Evolutionary conservation across 257 asterid genomes (phyloP), one percentile per base, ranked within the genome.

Genomic region (Fraxinus americana): DNA sequence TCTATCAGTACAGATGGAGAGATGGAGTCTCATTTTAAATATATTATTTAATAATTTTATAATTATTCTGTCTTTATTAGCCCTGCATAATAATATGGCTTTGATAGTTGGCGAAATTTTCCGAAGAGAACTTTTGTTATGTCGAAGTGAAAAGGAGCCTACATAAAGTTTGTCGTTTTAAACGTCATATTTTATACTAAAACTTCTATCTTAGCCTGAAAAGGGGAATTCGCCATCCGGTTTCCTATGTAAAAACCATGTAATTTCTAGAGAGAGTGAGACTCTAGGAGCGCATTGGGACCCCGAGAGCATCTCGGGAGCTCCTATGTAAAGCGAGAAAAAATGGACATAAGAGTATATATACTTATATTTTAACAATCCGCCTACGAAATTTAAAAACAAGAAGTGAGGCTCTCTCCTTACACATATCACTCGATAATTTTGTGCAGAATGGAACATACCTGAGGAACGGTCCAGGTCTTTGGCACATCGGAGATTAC

Each of bases 401-500:
- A 17, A 52, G 17, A 52, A 52, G 65, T 1, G 23, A 7, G 65
- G 11, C 4, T 54, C 65, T n/a, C 65, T 17, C 27, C 25, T 7
- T 25, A 54, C 23, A 17, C 27, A 7, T 6, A n/a, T n/a, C 4
- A 57, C 66, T 57, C 6, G 29, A 57, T 57, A 57, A 61, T 61
- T 25, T 25, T 63, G 14, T 83, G 88, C 90, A 96, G 99, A 90
- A 87, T 21, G 99, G 99, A 27, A 96, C 98, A 25, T 93, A 96
- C 86, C 86, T 96, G 2, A 87, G 99, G 74, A 96, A 96, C 67
- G 99, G 99, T 0, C 99, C 99, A 27, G 99, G 99, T 0, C 83
- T 88, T 66, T 96, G 99, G 99, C 90, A 96, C 84, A 66, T 96
- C 21, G 99, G 94, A 1, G 92, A 92, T 83, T 90, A 96, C 89